Base-by-base conservation (phyloP, 306 rosid genomes). In the Parietaria judaica region DNA sequence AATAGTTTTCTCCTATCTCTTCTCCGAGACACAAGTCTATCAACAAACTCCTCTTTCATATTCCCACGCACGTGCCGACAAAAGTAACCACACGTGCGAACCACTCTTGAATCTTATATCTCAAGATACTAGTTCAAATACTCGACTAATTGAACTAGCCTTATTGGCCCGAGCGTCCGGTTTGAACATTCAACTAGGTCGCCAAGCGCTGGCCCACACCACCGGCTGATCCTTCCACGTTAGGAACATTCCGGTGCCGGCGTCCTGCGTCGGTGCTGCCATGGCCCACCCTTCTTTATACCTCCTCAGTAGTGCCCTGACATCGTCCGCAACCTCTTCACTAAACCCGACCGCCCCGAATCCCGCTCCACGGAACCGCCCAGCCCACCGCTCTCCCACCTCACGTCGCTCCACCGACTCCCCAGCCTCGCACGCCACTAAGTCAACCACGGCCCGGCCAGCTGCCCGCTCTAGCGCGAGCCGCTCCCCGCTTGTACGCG, bases 161-260 rank as follows among this genome's bases (percentile, higher is more conserved):
- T 23, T 23, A 23, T 23, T 23, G 31, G 2, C 31, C 31, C 31
- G 31, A 23, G 31, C 31, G 31, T 23, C 31, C 31, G 31, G 31
- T 23, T 23, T 2, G 31, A 23, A 23, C 45, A 41, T 3, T 41
- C 45, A 41, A 41, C 45, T 41, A 60, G 90, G 83, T 73, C 82
- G 68, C 98, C 98, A 92, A 70, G 95, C 95, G 76, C 96, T 82
- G 66, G 90, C 90, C 98, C 98, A 92, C 66, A 88, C 98, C 84
- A 88, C 96, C 76, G 92, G 77, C 65, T 80, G 85, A 1, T 84
- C 90, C 80, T 82, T 92, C 96, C 98, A 88, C 62, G 85, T 60
- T 63, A 92, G 72, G 82, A 86, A 84, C 72, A 92, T 86, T 76
- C 98, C 98, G 77, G 83, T 80, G 37, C 81, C 83, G 36, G 61